Evolutionary conservation across 768 basidiomycete genomes (phyloP).

Genomic region (Panellus pusillus): DNA sequence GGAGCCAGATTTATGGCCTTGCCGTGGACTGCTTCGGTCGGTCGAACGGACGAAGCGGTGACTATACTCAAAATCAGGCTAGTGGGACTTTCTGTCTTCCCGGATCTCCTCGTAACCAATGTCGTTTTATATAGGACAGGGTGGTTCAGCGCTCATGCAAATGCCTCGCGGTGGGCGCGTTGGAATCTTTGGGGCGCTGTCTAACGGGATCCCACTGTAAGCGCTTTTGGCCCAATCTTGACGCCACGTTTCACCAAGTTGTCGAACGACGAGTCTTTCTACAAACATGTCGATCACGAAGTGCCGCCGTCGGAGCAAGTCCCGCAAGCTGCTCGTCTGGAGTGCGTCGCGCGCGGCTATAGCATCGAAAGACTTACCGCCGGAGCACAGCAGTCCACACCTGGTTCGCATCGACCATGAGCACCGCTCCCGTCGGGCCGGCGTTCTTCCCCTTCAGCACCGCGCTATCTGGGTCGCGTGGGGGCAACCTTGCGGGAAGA

Average conservation of each 20-base stretch:
- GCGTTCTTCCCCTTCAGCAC: conserved; percentile 87
- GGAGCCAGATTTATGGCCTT: no score
- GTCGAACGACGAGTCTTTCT: conserved; percentile 67
- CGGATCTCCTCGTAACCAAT: conserved; percentile 93
- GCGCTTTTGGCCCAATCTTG: no score
- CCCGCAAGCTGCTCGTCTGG: conserved; percentile 71
- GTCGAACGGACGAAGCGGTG: conserved; percentile 53
- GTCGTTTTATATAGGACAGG: no score
- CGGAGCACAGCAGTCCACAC: conserved; percentile 67
- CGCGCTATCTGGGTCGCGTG: conserved; percentile 59
- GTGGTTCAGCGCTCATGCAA: no score
- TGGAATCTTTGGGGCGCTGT: no score
- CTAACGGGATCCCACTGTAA: no score
- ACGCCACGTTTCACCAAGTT: no score
- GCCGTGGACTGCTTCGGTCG: no score
- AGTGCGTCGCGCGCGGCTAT: conserved; percentile 61
- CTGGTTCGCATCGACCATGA: conserved; percentile 98
- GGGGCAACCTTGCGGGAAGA: conserved; percentile 57
- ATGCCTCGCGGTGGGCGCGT: no score
- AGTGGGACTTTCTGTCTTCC: no score
- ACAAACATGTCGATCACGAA: conserved; percentile 79
- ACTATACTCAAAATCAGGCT: conserved; percentile 77
- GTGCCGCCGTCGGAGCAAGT: conserved; percentile 72
- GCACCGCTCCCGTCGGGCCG: conserved; percentile 88
- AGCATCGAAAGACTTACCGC: conserved; percentile 41